Percentiles rank a stretch among this genome's conserved stretches.
Evolutionary conservation across 495 filamentous ascomycete species (phyloP).

Genomic region (Parachaetomium inaequale): DNA sequence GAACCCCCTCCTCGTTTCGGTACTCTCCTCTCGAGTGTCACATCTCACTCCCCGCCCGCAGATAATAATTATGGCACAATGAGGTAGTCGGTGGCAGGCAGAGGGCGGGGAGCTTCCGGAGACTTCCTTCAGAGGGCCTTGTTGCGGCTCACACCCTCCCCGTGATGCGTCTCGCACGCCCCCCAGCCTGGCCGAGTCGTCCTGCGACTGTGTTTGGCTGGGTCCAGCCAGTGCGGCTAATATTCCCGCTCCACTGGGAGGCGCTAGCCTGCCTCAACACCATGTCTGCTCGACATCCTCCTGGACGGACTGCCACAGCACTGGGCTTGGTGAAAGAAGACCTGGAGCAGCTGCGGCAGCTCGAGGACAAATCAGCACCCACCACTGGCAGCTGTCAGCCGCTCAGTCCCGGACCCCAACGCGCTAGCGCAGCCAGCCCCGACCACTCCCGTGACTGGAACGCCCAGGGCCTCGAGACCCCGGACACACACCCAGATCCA

Average conservation of each 20-base stretch:
- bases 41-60: conserved; percentile 16
- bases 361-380: background rate
- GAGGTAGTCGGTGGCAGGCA: conserved; percentile 9
- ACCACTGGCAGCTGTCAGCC: conserved; percentile 7
- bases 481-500: conserved; percentile 4
- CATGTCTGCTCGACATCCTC: background rate
- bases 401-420: background rate
- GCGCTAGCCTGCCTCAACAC: background rate
- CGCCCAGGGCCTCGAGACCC: conserved; percentile 8
- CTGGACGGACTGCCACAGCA: background rate
- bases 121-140: background rate
- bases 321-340: background rate
- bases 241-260: conserved; percentile 13
- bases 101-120: conserved; percentile 16
- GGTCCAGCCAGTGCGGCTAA: conserved; percentile 14
- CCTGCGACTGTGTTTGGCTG: conserved; percentile 4
- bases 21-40: conserved; percentile 5
- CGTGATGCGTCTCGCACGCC: conserved; percentile 10
- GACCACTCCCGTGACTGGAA: conserved; percentile 15
- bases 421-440: conserved; percentile 6
- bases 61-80: conserved; percentile 5
- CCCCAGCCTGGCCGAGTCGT: background rate
- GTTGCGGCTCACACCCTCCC: conserved; percentile 7
- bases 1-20: too few relatives aligned
- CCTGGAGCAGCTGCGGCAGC: background rate